These are phyloP conservation scores for Dendrobium officinale DNA, from an alignment of 106 monocot species.

Conservation along the genomic window DNA sequence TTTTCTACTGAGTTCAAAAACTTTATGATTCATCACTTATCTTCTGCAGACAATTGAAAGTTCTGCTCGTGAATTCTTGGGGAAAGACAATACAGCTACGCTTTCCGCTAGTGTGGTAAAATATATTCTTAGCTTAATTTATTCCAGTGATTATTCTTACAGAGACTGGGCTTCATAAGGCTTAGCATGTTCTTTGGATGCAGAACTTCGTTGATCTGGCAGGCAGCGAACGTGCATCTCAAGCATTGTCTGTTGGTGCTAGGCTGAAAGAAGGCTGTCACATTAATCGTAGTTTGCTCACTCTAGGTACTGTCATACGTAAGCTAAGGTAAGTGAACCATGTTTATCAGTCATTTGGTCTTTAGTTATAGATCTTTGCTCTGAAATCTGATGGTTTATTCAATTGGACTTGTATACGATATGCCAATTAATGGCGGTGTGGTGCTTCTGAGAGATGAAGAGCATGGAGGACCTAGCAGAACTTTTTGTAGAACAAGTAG, in stretches of 20 bases:
- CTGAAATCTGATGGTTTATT: too few relatives aligned
- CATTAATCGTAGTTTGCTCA: constrained; percentile 93
- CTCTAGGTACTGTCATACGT: constrained; percentile 92
- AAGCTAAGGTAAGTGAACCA: constrained; percentile 66
- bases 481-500: too few relatives aligned
- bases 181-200: constrained; percentile 11
- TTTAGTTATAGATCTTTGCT: background rate
- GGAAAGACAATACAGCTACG: constrained; percentile 63
- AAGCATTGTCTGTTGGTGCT: constrained; percentile 74
- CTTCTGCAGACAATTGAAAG: constrained; percentile 87
- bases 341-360: background rate
- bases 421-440: too few relatives aligned
- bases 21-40: background rate
- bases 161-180: background rate
- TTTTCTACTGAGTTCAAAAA: constrained; percentile 2
- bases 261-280: constrained; percentile 97
- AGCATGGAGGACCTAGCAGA: too few relatives aligned
- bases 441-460: too few relatives aligned
- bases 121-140: background rate
- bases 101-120: constrained; percentile 86
- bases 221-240: constrained; percentile 95
- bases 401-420: too few relatives aligned
- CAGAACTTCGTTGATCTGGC: constrained; percentile 99
- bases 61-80: constrained; percentile 84
- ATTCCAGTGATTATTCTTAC: background rate